Conservation (phyloP, 257 asterid genomes). For the Sherardia arvensis region DNA sequence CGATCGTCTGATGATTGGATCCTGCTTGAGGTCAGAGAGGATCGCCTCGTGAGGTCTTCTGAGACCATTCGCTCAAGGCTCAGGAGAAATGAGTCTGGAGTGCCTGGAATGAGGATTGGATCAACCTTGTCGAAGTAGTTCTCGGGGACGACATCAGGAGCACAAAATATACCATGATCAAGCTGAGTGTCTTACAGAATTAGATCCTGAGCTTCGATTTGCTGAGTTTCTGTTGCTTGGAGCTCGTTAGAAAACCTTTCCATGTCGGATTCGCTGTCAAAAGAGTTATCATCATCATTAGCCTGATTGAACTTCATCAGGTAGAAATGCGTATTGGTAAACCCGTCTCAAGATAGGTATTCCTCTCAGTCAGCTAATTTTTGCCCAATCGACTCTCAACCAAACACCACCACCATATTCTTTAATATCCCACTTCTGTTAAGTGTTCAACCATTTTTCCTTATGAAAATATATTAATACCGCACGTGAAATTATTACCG, state of each 20-base stretch:
- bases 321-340: no score
- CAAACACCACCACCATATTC: no score
- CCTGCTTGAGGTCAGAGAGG: conserved; percentile 62
- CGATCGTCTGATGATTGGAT: conserved; percentile 70
- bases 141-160: conserved; percentile 24
- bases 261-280: conserved; percentile 24
- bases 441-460: no score
- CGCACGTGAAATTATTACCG: no score
- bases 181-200: conserved; percentile 24
- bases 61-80: conserved; percentile 79
- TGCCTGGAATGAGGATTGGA: conserved; percentile 85
- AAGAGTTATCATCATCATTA: conserved; percentile 20
- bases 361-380: no score
- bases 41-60: conserved; percentile 69
- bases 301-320: conserved; percentile 29
- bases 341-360: no score
- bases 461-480: no score
- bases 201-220: conserved; percentile 26
- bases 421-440: no score
- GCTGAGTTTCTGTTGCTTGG: conserved; percentile 22
- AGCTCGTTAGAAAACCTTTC: conserved; percentile 24
- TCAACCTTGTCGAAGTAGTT: conserved; percentile 28
- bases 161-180: conserved; percentile 36
- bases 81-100: conserved; percentile 87
- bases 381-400: no score